Evolutionary conservation across 2,329 filamentous ascomycete genomes (phyloP).

Genomic region (Biscogniauxia marginata): DNA sequence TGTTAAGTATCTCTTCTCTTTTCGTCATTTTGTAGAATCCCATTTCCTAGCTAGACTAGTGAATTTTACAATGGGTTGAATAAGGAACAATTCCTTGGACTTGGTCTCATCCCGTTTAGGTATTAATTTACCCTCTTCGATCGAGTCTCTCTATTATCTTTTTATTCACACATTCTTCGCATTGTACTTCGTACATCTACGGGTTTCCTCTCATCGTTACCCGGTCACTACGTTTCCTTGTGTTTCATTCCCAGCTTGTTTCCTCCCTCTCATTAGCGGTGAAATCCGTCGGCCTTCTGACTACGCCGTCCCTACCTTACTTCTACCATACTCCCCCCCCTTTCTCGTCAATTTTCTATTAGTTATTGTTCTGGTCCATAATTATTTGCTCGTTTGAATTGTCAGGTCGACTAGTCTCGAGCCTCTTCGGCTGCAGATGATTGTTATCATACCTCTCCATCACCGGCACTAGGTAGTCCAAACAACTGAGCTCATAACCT

Average conservation of each 20-base stretch:
- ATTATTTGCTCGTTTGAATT: background rate
- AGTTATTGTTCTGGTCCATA: background rate
- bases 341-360: background rate
- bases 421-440: constrained; percentile 15
- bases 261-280: constrained; percentile 4
- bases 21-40: too few species aligned
- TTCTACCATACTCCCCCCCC: constrained; percentile 1
- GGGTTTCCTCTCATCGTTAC: background rate
- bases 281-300: constrained; percentile 4
- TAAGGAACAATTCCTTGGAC: too few species aligned
- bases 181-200: background rate
- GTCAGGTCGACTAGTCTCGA: constrained; percentile 2
- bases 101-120: background rate
- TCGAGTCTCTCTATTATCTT: background rate
- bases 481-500: constrained; percentile 4
- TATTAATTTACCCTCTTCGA: background rate
- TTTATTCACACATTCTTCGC: background rate
- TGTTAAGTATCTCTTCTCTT: background rate
- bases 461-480: constrained; percentile 12
- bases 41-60: background rate
- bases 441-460: constrained; percentile 7
- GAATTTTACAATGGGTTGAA: background rate
- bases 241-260: constrained; percentile 7
- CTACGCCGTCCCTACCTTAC: constrained; percentile 3
- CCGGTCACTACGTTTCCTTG: constrained; percentile 1